phyloP scores from a whole-genome alignment of 176 grass and related monocot species.

The Rhynchospora pubera region DNA sequence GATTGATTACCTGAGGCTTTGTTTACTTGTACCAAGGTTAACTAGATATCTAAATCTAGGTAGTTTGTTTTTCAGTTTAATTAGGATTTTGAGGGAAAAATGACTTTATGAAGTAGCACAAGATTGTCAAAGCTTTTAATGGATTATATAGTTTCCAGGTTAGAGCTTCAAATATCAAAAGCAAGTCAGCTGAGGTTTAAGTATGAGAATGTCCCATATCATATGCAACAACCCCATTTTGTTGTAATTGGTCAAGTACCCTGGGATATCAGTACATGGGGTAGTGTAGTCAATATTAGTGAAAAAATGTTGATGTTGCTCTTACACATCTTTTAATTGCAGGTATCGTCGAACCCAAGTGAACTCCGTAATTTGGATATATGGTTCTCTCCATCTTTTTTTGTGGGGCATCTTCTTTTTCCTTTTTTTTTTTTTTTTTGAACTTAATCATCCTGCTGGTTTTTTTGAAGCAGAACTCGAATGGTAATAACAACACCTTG shows the following conservation, averaged over 20 bases:
- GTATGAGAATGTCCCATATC: not conserved
- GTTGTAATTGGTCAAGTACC: not conserved
- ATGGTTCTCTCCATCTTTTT: conserved; percentile 10
- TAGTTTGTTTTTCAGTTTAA: not conserved
- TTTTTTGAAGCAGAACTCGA: conserved; percentile 22
- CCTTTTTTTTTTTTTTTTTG: not conserved
- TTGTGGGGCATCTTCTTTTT: not conserved
- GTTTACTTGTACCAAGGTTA: not conserved
- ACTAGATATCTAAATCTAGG: not conserved
- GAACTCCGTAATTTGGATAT: conserved; percentile 19
- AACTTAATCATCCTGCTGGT: conserved; percentile 16
- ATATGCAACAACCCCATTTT: not conserved
- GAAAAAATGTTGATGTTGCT: not conserved
- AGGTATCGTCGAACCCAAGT: conserved; percentile 9
- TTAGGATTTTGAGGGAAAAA: not conserved
- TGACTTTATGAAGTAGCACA: not conserved
- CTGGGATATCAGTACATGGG: not conserved
- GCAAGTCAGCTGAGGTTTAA: not conserved
- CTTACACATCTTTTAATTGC: not conserved
- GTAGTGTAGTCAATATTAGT: not conserved
- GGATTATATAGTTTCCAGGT: not conserved
- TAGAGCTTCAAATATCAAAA: not conserved
- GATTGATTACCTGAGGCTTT: not conserved
- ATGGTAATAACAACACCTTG: conserved; percentile 17
- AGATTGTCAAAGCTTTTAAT: not conserved